These are phyloP conservation scores for Phylloporus arenicola DNA, from an alignment of 768 basidiomycete genomes.

Conservation along the genomic window DNA sequence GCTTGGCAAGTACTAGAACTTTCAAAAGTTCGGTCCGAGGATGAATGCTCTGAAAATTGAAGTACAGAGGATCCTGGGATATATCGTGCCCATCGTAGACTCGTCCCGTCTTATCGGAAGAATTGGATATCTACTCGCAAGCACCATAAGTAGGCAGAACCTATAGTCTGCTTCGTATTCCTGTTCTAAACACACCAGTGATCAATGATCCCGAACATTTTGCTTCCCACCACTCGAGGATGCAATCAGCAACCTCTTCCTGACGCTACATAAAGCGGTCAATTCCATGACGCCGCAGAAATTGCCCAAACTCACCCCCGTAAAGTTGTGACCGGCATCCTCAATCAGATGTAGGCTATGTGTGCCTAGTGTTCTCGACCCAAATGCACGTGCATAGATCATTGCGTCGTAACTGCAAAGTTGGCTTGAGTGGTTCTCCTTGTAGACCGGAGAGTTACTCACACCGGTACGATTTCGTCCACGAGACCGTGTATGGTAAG, in stretches of 20 bases:
- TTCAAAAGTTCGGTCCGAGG: neutral
- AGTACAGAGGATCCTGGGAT: no score
- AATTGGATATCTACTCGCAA: neutral
- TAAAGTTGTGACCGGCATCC: conserved; percentile 76
- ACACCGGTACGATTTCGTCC: conserved; percentile 68
- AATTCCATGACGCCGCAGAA: neutral
- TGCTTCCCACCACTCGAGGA: conserved; percentile 63
- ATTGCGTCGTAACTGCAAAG: conserved; percentile 58
- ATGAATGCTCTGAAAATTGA: neutral
- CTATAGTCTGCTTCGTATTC: conserved; percentile 46
- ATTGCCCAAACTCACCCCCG: conserved; percentile 35
- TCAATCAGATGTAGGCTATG: conserved; percentile 68
- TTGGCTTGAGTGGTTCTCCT: neutral
- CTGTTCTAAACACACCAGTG: conserved; percentile 62
- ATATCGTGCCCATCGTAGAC: no score
- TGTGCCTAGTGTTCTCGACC: conserved; percentile 55
- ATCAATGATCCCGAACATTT: conserved; percentile 42
- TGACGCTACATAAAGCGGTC: conserved; percentile 37
- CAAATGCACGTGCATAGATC: conserved; percentile 61
- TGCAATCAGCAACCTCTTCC: conserved; percentile 61
- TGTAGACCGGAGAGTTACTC: conserved; percentile 24
- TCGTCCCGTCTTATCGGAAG: no score
- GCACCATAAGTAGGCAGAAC: neutral
- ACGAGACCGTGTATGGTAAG: conserved; percentile 72
- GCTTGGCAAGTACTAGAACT: no score